Evolutionary conservation across 169 alveolate genomes (phyloP).

Genomic region (Plasmodium inui): DNA sequence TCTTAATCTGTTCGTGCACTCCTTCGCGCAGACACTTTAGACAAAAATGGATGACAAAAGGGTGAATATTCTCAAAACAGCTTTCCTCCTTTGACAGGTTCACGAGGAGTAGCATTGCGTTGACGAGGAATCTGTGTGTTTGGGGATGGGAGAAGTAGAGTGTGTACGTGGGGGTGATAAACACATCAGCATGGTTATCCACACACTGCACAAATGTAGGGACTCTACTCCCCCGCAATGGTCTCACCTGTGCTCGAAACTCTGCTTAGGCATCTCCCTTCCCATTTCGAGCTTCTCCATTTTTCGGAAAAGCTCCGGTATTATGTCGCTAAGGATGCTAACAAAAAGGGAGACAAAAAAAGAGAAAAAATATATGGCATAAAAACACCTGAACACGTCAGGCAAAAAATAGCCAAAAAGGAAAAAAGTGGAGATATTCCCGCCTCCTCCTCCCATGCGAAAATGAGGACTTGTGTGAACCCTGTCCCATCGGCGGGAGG

Average conservation of each 20-base stretch:
- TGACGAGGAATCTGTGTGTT: slow-evolving; percentile 19
- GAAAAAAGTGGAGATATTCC: neutral
- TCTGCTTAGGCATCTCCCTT: slow-evolving; percentile 11
- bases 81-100: slow-evolving; percentile 43
- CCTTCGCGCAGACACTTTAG: slow-evolving; percentile 4
- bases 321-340: slow-evolving; percentile 24
- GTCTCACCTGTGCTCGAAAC: slow-evolving; percentile 36
- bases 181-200: neutral
- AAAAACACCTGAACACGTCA: neutral
- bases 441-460: neutral
- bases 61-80: slow-evolving; percentile 22
- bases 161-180: neutral
- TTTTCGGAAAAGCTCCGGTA: slow-evolving; percentile 11
- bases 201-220: neutral
- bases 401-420: neutral
- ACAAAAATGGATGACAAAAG: neutral
- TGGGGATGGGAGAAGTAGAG: neutral
- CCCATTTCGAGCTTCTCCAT: slow-evolving; percentile 9
- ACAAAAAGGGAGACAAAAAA: neutral
- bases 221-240: neutral
- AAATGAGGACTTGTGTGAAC: neutral
- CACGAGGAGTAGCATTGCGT: slow-evolving; percentile 9
- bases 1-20: slow-evolving; percentile 33
- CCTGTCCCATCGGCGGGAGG: neutral
- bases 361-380: neutral